phyloP scores from a whole-genome alignment of 2,329 filamentous ascomycete genomes.

The Neofusicoccum parvum region DNA sequence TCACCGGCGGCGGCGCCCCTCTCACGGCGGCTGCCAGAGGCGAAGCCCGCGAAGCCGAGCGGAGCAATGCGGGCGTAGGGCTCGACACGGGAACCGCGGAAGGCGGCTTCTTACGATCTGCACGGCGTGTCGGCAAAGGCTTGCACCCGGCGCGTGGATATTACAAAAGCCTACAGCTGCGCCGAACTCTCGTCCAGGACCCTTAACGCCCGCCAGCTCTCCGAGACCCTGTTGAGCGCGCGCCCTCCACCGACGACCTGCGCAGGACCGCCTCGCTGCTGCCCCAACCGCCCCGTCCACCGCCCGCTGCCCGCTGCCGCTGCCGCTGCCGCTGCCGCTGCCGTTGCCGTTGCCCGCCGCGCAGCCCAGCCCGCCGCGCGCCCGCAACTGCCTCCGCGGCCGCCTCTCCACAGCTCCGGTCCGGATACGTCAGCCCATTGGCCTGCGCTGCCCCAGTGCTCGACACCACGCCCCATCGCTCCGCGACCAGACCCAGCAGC shows the following conservation, averaged over 20 bases:
- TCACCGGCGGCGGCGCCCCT: not conserved
- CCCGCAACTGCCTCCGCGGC: not conserved
- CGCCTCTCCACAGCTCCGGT: not conserved
- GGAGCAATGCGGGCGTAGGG: not conserved
- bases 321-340: no score
- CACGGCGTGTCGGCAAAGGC: conserved; percentile 5
- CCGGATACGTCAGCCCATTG: conserved; percentile 16
- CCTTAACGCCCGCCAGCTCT: not conserved
- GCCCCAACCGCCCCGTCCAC: not conserved
- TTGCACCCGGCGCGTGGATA: conserved; percentile 15
- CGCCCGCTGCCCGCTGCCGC: no score
- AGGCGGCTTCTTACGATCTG: conserved; percentile 20
- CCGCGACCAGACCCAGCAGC: not conserved
- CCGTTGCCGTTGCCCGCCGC: not conserved
- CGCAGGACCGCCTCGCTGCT: not conserved
- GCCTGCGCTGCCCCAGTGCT: not conserved
- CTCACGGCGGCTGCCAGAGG: not conserved
- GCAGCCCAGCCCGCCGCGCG: not conserved
- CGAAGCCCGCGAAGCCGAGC: conserved; percentile 4
- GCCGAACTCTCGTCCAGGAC: conserved; percentile 10
- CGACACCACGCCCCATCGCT: not conserved
- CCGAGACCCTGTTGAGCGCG: conserved; percentile 10
- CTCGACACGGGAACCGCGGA: conserved; percentile 20
- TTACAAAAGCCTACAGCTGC: conserved; percentile 21
- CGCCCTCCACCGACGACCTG: not conserved